Base-by-base conservation (phyloP, 1,139 yeast genomes). In the Cylindricascospora bacillispora region DNA sequence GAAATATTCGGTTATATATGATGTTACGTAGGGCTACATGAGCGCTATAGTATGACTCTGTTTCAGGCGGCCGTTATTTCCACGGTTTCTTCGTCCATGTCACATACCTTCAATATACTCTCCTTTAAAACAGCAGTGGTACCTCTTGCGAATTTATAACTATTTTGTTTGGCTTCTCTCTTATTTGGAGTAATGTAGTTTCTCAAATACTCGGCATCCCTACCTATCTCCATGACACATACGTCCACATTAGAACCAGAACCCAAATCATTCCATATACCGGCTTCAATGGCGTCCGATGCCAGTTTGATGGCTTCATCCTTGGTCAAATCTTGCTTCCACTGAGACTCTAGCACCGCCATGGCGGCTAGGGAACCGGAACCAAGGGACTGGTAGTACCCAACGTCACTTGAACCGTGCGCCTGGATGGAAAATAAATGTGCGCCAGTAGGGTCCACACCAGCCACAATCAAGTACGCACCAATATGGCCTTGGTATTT, bases 301-400 rank as follows among this genome's bases (percentile, higher is more conserved):
- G 95, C 89, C 36, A 89, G 67, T 41, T 72, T 72, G 61, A 86
- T 74, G 14, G 97, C 98, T 52, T 83, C 94, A 29, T 85, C 93
- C 54, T 65, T 77, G 15, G 76, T 67, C 65, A 89, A 60, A 40
- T 72, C 82, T 39, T 71, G 74, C 47, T 67, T 73, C 92, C 93
- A 89, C 41, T 75, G 69, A 25, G 92, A 70, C 59, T 89, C 98
- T 47, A 89, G 65, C 14, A 89, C 92, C 2, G 98, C 95, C 94
- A 89, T 89, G 11, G 98, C 98, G 3, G 98, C 97, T 56, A 89
- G 70, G n/a, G 95, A 85, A 39, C 98, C 98, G 3, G 95, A 82
- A 4, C 98, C 98, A 43, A 89, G 65, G 7, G 95, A 77, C 55
- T 78, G 81, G 57, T 85, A 89, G 50, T 73, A 82, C 6, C 97